Conservation (phyloP, 192 early-diverging fungal species). For the Dispira parvispora region DNA sequence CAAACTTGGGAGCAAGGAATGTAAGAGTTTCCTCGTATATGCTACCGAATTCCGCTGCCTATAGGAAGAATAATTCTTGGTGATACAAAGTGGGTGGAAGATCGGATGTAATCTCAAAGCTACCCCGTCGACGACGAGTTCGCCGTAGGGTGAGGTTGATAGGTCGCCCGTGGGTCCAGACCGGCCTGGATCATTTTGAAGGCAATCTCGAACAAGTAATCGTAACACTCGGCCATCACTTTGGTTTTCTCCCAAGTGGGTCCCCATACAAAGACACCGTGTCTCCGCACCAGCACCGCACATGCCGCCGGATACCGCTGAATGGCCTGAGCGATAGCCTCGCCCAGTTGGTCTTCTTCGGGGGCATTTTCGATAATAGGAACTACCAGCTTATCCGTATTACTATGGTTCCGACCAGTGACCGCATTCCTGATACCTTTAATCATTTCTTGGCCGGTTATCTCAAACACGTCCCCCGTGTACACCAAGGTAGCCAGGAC, state of each 20-base stretch:
- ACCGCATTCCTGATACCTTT: conserved; percentile 81
- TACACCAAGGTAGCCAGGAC: conserved; percentile 84
- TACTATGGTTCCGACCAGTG: conserved; percentile 42
- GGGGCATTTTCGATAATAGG: conserved; percentile 96
- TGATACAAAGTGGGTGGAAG: too few species aligned
- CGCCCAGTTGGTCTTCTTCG: conserved; percentile 78
- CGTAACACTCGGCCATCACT: conserved; percentile 95
- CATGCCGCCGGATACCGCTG: conserved; percentile 71
- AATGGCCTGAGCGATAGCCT: conserved; percentile 79
- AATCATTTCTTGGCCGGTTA: conserved; percentile 98
- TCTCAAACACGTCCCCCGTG: conserved; percentile 52
- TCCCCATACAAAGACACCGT: conserved; percentile 98
- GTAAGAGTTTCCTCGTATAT: too few species aligned
- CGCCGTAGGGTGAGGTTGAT: too few species aligned
- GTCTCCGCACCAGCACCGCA: conserved; percentile 85
- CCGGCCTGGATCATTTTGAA: conserved; percentile 80
- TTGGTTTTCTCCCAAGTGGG: conserved; percentile 94
- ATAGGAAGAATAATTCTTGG: too few species aligned
- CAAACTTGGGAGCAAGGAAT: too few species aligned
- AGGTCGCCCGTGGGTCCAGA: conserved; percentile 41
- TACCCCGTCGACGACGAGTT: too few species aligned
- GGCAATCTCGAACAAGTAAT: conserved; percentile 95
- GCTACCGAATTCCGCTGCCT: too few species aligned
- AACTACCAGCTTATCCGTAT: conserved; percentile 68
- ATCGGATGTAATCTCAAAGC: too few species aligned